phyloP scores from a whole-genome alignment of 805 yeast genomes.

The Ogataea ramenticola region DNA sequence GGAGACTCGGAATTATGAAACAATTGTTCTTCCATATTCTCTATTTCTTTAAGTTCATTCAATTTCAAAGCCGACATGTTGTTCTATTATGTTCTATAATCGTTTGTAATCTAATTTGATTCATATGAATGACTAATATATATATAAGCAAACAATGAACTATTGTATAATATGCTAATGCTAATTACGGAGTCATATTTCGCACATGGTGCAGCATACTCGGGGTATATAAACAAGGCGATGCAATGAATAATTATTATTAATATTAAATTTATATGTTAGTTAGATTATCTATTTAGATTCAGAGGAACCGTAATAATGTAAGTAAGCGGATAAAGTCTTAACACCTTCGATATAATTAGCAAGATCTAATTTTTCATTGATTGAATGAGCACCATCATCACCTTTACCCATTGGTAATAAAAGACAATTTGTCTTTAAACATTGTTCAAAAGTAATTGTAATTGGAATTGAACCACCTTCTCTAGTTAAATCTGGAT shows the following conservation, averaged over 20 bases:
- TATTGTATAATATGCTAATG: no score
- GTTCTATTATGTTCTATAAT: background rate
- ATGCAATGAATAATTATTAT: no score
- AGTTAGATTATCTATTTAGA: no score
- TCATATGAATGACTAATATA: no score
- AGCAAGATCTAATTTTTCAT: constrained; percentile 83
- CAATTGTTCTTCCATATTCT: constrained; percentile 5
- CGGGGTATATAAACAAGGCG: no score
- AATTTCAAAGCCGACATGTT: constrained; percentile 9
- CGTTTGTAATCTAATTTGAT: no score
- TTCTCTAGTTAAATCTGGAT: constrained; percentile 96
- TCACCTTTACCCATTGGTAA: constrained; percentile 99
- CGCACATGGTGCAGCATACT: no score
- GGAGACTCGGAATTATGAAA: no score
- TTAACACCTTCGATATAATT: constrained; percentile 93
- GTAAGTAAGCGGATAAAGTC: constrained; percentile 88
- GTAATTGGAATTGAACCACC: constrained; percentile 99
- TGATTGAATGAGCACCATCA: constrained; percentile 98
- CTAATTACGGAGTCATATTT: no score
- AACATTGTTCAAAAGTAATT: constrained; percentile 80
- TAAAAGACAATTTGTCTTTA: constrained; percentile 78
- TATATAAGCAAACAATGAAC: no score
- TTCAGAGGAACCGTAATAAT: constrained; percentile 49
- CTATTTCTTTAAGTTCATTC: constrained; percentile 10
- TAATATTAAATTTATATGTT: no score